These are phyloP conservation scores for Solanum hybrid DNA, from an alignment of 305 asterid genomes.

Conservation along the genomic window DNA sequence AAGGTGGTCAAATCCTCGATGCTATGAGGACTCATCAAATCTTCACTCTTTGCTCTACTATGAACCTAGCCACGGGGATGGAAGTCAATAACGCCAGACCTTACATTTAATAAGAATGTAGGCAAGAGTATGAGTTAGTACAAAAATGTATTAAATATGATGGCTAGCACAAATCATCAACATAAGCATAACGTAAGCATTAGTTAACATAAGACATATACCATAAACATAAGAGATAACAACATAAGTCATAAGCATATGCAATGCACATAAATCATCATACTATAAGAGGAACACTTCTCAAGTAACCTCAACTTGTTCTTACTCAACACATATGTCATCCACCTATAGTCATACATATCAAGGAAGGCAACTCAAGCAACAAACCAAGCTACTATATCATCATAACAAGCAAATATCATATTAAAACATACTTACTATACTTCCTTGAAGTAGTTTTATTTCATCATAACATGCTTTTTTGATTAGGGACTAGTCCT, in stretches of 20 bases:
- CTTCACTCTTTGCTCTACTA: not conserved
- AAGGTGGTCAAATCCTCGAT: not conserved
- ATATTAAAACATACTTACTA: not conserved
- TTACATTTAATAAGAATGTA: not conserved
- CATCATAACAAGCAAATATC: not conserved
- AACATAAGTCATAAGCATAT: not conserved
- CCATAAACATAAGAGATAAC: not conserved
- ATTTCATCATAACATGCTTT: not conserved
- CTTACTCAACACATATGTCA: not conserved
- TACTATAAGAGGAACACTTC: not conserved
- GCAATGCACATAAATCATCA: not conserved
- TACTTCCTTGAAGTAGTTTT: not conserved
- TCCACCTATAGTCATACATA: not conserved
- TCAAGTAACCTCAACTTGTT: not conserved
- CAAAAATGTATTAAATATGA: not conserved
- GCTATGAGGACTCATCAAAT: not conserved
- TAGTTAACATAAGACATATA: not conserved
- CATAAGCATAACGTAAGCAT: not conserved
- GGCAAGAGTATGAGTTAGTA: not conserved
- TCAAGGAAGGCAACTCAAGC: not conserved
- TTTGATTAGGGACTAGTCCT: not conserved
- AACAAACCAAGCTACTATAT: not conserved
- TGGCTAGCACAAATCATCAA: not conserved
- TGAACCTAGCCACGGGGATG: not conserved
- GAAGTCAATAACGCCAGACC: not conserved